Conservation (phyloP, 306 rosid species). For the Pueraria montana region DNA sequence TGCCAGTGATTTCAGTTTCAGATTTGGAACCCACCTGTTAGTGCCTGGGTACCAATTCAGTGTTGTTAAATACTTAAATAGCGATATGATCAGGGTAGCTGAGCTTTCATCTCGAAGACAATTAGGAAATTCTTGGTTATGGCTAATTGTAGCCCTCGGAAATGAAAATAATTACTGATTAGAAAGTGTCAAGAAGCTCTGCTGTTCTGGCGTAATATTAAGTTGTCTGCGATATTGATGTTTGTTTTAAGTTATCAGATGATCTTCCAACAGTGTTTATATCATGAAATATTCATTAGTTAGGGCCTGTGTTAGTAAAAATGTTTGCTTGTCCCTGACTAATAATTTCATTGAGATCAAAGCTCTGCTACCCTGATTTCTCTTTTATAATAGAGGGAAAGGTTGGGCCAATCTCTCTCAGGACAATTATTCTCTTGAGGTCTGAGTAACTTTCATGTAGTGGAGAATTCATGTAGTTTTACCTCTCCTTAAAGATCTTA, state of each 20-base stretch:
- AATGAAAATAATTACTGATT: too few species aligned
- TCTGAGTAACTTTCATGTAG: neutral
- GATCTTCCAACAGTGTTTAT: constrained; percentile 46
- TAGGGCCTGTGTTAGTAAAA: constrained; percentile 39
- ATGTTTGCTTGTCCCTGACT: constrained; percentile 4
- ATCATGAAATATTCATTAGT: constrained; percentile 38
- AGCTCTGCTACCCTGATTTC: constrained; percentile 22
- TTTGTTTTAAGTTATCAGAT: constrained; percentile 47
- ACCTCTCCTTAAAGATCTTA: too few species aligned
- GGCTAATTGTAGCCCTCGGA: neutral
- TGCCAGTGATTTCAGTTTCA: neutral
- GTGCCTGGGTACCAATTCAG: neutral
- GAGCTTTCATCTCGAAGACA: neutral
- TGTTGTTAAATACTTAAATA: neutral
- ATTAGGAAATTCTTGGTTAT: too few species aligned
- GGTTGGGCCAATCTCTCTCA: neutral
- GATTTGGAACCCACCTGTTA: neutral
- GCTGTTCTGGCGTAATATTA: constrained; percentile 44
- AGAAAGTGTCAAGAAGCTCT: constrained; percentile 38
- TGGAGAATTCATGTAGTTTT: too few species aligned
- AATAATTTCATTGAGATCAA: constrained; percentile 33
- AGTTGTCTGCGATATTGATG: constrained; percentile 39
- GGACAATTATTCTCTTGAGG: neutral
- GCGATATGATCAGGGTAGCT: neutral
- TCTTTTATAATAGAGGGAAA: neutral